Conservation (phyloP, 2,329 filamentous ascomycete genomes). For the Sporothrix mexicana region DNA sequence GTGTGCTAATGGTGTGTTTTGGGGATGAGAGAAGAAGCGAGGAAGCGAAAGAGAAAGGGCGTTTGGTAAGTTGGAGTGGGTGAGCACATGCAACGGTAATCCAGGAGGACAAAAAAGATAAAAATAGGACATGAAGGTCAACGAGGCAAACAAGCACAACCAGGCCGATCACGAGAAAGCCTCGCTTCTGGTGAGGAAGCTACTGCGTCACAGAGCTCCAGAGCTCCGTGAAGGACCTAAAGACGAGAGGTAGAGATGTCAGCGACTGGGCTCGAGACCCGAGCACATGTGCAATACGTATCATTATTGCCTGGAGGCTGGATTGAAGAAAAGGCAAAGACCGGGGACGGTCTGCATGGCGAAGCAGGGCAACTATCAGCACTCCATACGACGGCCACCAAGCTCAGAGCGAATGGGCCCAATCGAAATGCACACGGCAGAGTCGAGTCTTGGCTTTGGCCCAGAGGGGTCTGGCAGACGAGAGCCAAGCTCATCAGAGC, state of each 20-base stretch:
- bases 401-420: not conserved
- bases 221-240: not conserved
- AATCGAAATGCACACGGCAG: not conserved
- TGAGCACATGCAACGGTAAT: not conserved
- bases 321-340: not conserved
- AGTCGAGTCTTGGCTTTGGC: slow-evolving; percentile 1
- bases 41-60: not conserved
- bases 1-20: not conserved
- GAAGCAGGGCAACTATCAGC: not conserved
- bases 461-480: not conserved
- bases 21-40: not conserved
- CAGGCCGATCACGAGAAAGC: not conserved
- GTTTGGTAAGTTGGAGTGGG: not conserved
- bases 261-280: not conserved
- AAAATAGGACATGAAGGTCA: slow-evolving; percentile 8
- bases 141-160: slow-evolving; percentile 3
- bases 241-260: not conserved
- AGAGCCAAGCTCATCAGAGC: not conserved
- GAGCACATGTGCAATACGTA: not conserved
- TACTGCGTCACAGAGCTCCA: slow-evolving; percentile 8
- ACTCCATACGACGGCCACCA: not conserved
- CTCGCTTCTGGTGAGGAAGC: not conserved
- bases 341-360: not conserved
- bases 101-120: slow-evolving; percentile 2
- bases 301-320: not conserved